Evolutionary conservation across 2,329 filamentous ascomycete genomes (phyloP).

Genomic region (Scolecobasidium constrictum): DNA sequence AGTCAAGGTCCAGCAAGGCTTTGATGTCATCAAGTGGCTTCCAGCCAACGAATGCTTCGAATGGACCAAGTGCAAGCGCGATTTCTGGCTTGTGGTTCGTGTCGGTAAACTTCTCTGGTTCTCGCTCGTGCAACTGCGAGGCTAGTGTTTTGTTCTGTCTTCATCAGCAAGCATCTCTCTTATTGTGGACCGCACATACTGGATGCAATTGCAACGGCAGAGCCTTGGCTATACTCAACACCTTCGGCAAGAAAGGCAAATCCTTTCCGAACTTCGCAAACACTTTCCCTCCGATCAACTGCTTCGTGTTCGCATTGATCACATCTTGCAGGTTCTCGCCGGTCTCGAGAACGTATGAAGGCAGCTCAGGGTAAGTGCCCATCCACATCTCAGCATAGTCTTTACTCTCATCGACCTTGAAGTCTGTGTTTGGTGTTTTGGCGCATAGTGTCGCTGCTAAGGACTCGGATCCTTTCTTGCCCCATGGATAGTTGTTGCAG

Average conservation of each 20-base stretch:
- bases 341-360: constrained; percentile 47
- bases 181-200: constrained; percentile 14
- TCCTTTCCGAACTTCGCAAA: constrained; percentile 52
- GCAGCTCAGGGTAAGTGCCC: constrained; percentile 62
- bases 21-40: constrained; percentile 54
- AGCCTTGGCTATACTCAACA: constrained; percentile 65
- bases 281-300: constrained; percentile 52
- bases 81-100: constrained; percentile 75
- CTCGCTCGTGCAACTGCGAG: constrained; percentile 48
- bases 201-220: constrained; percentile 67
- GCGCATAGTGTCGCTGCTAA: constrained; percentile 54
- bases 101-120: constrained; percentile 58
- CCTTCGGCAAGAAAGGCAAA: constrained; percentile 64
- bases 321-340: constrained; percentile 55
- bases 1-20: constrained; percentile 38
- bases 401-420: constrained; percentile 53
- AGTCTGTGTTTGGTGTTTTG: constrained; percentile 51
- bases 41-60: constrained; percentile 68
- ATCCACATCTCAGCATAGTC: constrained; percentile 64
- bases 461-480: constrained; percentile 54
- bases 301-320: constrained; percentile 48
- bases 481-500: constrained; percentile 59
- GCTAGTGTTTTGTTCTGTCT: constrained; percentile 51
- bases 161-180: constrained; percentile 4
- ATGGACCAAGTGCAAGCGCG: constrained; percentile 57